These are phyloP conservation scores for Lepidium sativum DNA, from an alignment of 345 rosid species.

Conservation along the genomic window DNA sequence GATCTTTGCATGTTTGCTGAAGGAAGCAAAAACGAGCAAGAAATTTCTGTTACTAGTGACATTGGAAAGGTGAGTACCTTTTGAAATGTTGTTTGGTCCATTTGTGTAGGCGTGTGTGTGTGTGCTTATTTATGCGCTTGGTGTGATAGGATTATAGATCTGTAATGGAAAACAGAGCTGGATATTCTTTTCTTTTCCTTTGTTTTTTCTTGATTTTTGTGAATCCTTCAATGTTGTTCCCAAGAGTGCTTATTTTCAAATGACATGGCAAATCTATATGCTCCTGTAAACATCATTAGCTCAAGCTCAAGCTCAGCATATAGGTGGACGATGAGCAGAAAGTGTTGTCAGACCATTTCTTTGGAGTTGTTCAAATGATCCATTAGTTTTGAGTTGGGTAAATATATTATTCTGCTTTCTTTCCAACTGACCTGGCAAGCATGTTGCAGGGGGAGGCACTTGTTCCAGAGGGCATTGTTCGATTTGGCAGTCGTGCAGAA, in stretches of 20 bases:
- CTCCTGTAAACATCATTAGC: background rate
- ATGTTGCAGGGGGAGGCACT: slow-evolving; percentile 78
- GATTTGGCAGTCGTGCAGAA: slow-evolving; percentile 45
- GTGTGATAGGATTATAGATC: background rate
- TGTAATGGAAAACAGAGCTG: background rate
- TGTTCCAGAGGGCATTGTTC: slow-evolving; percentile 79
- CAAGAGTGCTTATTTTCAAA: background rate
- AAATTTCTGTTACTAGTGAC: slow-evolving; percentile 73
- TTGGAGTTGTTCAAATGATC: background rate
- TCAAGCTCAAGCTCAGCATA: background rate
- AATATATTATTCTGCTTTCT: background rate
- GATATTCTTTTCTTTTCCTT: background rate
- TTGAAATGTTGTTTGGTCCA: background rate
- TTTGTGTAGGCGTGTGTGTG: background rate
- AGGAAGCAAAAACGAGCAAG: slow-evolving; percentile 96
- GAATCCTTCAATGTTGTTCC: background rate
- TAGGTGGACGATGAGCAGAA: background rate
- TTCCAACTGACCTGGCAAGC: background rate
- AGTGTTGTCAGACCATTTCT: background rate
- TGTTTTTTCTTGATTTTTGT: background rate
- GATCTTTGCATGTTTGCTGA: slow-evolving; percentile 99
- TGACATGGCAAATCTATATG: background rate
- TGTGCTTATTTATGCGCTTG: background rate
- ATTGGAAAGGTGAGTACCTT: slow-evolving; percentile 50
- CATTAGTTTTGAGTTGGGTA: background rate